Evolutionary conservation across 2,329 filamentous ascomycete genomes (phyloP), one percentile per base, ranked within the genome.

Genomic region (Botrytis aclada): DNA sequence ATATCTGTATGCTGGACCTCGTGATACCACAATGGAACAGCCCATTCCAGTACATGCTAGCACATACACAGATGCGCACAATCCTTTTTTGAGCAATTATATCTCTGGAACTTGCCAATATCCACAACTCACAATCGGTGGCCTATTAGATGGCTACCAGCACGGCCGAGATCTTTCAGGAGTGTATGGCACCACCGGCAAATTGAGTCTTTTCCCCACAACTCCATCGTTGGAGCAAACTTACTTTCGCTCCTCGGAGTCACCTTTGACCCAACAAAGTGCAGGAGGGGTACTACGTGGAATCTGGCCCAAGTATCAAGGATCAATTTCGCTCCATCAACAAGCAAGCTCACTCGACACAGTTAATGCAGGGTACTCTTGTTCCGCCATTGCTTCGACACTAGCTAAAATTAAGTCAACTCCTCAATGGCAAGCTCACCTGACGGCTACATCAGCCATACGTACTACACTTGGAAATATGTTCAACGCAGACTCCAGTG

Each of bases 231-330:
- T 80, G 0, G 77, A 80, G 45, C 71, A 16, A 75, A 76, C 81
- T 67, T 83, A 81, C 81, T 80, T 83, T 73, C 81, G 82, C 10
- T 82, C 81, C 3, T 82, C 80, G 51, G 78, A 79, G 3, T 82
- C 82, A 0, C 71, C 80, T 4, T 76, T 83, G 2, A 83, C 82
- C 0, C 82, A 83, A 67, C 81, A 75, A 22, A 79, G 79, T 1
- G 82, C 82, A 5, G 81, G 82, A 9, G 81, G 79, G 0, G 82
- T 83, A 16, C 75, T 83, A n/a, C 81, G 82, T 22, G 82, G 81
- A 12, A 65, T 83, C 3, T 83, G 81, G 81, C 81, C 82, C 0
- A 34, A 77, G 4, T 80, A 81, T 34, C 16, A 75, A 1, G 81
- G 78, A 3, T 73, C 81, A 0, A 70, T 83, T 9, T 80, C 82